Base-by-base conservation (phyloP, 148 eudicot genomes). In the Hydrangea macrophylla region DNA sequence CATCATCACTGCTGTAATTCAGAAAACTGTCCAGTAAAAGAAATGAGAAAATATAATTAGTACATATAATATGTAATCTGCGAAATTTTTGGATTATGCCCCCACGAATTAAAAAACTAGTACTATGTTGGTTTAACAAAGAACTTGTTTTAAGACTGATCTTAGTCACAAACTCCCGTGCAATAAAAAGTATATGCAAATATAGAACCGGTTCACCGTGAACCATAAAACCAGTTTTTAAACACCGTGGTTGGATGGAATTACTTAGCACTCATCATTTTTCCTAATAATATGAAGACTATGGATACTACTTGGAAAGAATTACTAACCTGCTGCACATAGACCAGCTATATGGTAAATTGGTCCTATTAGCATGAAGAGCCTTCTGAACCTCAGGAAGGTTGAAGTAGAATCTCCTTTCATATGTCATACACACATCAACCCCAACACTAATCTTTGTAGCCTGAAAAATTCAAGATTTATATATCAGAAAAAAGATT, bases 311-410 rank as follows among this genome's bases (percentile, higher is more conserved):
- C 25, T 39, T 23, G 65, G 65, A 31, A 37, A 20, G 58, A 57
- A 50, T 48, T 42, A 76, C 83, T 76, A 77, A 90, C 98, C 67
- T 26, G 55, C 95, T 93, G 85, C 98, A 93, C 95, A 85, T 90
- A 37, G 89, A 79, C 98, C 98, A 93, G 56, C n/a, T 40, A 79
- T 93, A 88, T 17, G 92, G 88, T 60, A 93, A 82, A 67, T 81
- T 79, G 40, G 98, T 93, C 73, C 96, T 78, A 73, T 93, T 93
- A 15, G 98, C 98, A 72, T 93, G 98, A 65, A 93, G 95, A 73
- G 98, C 95, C 74, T 82, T 83, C 71, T 93, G 98, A 67, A 93
- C 98, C 79, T 86, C 86, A 1, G 96, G 98, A 71, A 93, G 92
- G 76, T 90, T 93, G 75, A 93, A 86, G 78, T 93, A 90, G 81